Conservation (phyloP, 78 protist genomes). For the Pigoraptor vietnamica region DNA sequence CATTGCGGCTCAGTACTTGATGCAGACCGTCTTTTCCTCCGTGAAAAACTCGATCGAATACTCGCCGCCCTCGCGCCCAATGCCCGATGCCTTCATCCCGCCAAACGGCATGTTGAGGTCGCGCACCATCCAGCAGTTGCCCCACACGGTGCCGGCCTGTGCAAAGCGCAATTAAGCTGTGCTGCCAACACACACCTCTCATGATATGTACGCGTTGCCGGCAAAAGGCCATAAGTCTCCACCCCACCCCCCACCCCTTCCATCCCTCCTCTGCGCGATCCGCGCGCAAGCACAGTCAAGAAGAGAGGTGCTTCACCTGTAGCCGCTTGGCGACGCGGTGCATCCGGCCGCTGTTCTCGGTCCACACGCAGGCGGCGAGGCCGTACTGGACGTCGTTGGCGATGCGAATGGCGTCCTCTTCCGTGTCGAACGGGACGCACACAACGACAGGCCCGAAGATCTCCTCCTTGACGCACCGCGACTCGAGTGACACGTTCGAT, state of each 20-base stretch:
- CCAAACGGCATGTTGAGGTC: conserved; percentile 70
- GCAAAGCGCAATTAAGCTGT: too few relatives aligned
- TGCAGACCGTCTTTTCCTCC: conserved; percentile 71
- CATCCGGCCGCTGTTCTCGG: conserved; percentile 44
- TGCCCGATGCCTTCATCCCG: conserved; percentile 69
- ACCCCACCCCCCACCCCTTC: too few relatives aligned
- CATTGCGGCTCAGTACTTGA: conserved; percentile 28
- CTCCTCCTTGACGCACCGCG: conserved; percentile 28
- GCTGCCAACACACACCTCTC: too few relatives aligned
- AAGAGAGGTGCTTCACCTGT: too few relatives aligned
- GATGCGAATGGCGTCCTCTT: conserved; percentile 50
- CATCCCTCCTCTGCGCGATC: too few relatives aligned
- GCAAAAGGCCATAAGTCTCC: too few relatives aligned
- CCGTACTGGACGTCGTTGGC: conserved; percentile 81
- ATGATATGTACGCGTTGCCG: too few relatives aligned
- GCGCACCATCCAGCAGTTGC: conserved; percentile 82
- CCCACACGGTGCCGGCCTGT: conserved; percentile 72
- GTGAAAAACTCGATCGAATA: conserved; percentile 68
- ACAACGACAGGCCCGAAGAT: conserved; percentile 82
- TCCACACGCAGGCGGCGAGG: conserved; percentile 76
- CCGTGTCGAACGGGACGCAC: conserved; percentile 46
- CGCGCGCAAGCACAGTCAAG: too few relatives aligned
- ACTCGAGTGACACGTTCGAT: conserved; percentile 13
- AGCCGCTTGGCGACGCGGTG: conserved; percentile 56
- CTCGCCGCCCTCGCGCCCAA: conserved; percentile 86